Evolutionary conservation across 345 rosid species (phyloP).

Genomic region (Carallia brachiata): DNA sequence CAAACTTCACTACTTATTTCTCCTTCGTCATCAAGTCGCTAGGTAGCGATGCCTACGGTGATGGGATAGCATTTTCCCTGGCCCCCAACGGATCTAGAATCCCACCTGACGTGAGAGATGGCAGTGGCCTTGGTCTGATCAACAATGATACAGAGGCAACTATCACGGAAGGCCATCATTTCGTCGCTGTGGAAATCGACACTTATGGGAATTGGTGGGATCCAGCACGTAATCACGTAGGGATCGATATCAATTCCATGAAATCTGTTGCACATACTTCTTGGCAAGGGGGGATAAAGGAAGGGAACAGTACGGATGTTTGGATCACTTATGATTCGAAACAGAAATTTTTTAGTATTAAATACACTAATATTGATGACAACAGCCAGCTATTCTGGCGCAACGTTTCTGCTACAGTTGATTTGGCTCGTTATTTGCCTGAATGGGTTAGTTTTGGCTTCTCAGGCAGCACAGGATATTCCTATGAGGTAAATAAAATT

Average conservation of each 20-base stretch:
- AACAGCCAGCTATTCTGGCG: background rate
- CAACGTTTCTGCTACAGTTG: background rate
- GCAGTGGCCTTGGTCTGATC: background rate
- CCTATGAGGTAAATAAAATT: constrained; percentile 5
- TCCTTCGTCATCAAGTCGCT: constrained; percentile 12
- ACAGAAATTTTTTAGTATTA: constrained; percentile 10
- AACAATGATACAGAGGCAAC: background rate
- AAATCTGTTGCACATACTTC: background rate
- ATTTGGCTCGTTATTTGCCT: constrained; percentile 12
- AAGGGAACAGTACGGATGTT: constrained; percentile 16
- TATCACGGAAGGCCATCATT: background rate
- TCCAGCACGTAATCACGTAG: constrained; percentile 11
- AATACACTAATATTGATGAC: constrained; percentile 6
- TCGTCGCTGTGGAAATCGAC: constrained; percentile 29
- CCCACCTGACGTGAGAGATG: background rate
- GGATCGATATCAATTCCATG: constrained; percentile 25
- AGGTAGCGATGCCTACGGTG: background rate
- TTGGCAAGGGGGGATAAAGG: constrained; percentile 1
- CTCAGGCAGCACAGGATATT: constrained; percentile 9
- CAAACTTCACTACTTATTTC: constrained; percentile 31
- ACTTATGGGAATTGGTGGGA: constrained; percentile 13
- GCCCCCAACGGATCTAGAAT: background rate
- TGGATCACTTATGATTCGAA: constrained; percentile 31
- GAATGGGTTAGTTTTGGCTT: constrained; percentile 27
- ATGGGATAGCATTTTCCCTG: constrained; percentile 24